Base-by-base conservation (phyloP, 2,329 filamentous ascomycete genomes). In the Penicillium sp. region DNA sequence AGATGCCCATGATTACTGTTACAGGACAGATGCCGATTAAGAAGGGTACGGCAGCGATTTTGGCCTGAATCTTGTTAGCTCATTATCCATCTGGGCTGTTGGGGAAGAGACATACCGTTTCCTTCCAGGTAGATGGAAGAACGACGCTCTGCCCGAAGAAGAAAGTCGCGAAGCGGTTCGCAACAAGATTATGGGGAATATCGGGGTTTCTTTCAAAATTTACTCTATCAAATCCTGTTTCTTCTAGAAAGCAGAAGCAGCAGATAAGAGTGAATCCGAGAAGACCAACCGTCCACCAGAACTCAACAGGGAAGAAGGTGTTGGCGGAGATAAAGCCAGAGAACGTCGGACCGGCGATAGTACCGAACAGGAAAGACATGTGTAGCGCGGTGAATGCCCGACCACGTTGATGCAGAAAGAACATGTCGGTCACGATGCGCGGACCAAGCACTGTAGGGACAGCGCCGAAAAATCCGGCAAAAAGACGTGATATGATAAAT, bases 241-340 rank as follows among this genome's bases (percentile, higher is more conserved):
- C 76, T 57, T 78, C 74, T 8, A 78, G 65, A 44, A 76, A 74
- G 24, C 71, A 44, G 43, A 79, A 71, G 16, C 74, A 70, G 1
- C 71, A 56, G 4, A 79, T 61, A 19, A 72, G 62, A 1, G 73
- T 65, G 33, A 72, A 65, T 0, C 69, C 74, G 2, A 74, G 62
- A 1, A 77, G 57, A 4, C 68, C 75, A n/a, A 78, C 68, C 1
- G 72, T 75, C 75, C 76, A 79, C 77, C 77, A 79, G 60, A 76
- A 79, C 49, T 75, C 71, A 2, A 74, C 60, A 1, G 71, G 70
- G 68, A 75, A 79, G 19, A 71, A 70, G 0, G 56, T 61, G 10
- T 69, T 64, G 0, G 70, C 68, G 1, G 73, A 72, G 43, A 79
- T 72, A 48, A 78, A 78, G 1, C 74, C 76, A 0, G 72, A 74